phyloP scores from a whole-genome alignment of 352 stramenopile species.

The Thalassiosira livingstoniorum region DNA sequence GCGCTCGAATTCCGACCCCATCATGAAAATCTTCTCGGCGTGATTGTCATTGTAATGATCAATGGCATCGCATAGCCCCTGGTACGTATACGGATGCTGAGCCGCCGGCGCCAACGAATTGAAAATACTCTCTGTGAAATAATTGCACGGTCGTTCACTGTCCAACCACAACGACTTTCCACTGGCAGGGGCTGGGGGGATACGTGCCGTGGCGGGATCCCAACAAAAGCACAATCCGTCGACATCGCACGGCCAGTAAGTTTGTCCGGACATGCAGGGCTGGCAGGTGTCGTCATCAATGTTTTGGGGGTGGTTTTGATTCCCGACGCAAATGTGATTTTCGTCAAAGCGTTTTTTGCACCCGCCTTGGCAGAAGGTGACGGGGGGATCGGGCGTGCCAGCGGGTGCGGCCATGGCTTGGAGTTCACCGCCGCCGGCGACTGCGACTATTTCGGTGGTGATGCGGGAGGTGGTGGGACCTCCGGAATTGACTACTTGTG shows the following conservation, averaged over 20 bases:
- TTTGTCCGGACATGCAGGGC: slow-evolving; percentile 53
- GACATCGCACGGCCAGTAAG: slow-evolving; percentile 65
- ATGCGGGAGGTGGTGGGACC: slow-evolving; percentile 10
- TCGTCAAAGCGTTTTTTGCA: slow-evolving; percentile 38
- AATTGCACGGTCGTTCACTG: slow-evolving; percentile 57
- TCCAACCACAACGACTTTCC: slow-evolving; percentile 43
- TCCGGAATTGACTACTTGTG: slow-evolving; percentile 30
- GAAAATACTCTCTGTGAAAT: slow-evolving; percentile 54
- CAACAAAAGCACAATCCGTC: slow-evolving; percentile 68
- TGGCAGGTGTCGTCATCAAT: slow-evolving; percentile 47
- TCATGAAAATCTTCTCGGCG: slow-evolving; percentile 68
- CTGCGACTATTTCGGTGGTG: slow-evolving; percentile 13
- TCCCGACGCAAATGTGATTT: slow-evolving; percentile 65
- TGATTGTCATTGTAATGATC: slow-evolving; percentile 65
- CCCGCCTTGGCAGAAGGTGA: slow-evolving; percentile 53
- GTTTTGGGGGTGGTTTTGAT: slow-evolving; percentile 61
- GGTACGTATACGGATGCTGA: slow-evolving; percentile 56
- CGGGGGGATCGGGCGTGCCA: slow-evolving; percentile 18
- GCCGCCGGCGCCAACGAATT: slow-evolving; percentile 51
- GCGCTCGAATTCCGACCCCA: slow-evolving; percentile 54
- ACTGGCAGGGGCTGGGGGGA: slow-evolving; percentile 56
- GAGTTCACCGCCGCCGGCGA: slow-evolving; percentile 14
- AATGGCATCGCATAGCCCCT: slow-evolving; percentile 60
- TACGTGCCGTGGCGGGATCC: slow-evolving; percentile 43
- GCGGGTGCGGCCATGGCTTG: background rate